A percentile compares a stretch with the other conserved stretches of the same genome.
Evolutionary conservation across 495 filamentous ascomycete species (phyloP).

Genomic region (Aspergillus conjunctus): DNA sequence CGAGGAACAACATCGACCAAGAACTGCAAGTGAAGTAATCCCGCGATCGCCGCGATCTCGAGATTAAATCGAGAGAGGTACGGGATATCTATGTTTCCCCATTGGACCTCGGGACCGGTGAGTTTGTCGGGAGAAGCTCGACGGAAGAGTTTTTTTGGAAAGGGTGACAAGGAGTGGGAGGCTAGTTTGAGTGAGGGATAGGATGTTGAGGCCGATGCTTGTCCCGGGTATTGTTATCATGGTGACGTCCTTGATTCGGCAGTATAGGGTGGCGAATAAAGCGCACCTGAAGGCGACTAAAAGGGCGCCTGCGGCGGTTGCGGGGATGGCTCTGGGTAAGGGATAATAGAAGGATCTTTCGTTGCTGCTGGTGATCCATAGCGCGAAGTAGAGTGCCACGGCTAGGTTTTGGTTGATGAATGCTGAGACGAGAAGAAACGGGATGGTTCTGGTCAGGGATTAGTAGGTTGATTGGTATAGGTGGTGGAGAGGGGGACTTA

Average conservation of each 20-base stretch:
- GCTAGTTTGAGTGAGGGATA: not conserved
- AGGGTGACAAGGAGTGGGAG: too few relatives aligned
- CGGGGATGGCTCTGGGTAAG: slow-evolving; percentile 19
- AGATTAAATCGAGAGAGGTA: slow-evolving; percentile 2
- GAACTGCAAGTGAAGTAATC: not conserved
- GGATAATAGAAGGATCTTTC: slow-evolving; percentile 24
- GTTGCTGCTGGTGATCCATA: slow-evolving; percentile 19
- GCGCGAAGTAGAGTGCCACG: slow-evolving; percentile 20
- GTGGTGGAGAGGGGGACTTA: slow-evolving; percentile 9
- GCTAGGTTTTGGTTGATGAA: slow-evolving; percentile 18
- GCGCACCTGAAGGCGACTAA: slow-evolving; percentile 1
- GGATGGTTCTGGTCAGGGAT: slow-evolving; percentile 12
- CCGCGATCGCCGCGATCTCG: not conserved
- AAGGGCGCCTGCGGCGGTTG: slow-evolving; percentile 11
- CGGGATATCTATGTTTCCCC: slow-evolving; percentile 10
- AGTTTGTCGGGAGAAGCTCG: not conserved
- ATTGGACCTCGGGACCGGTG: not conserved
- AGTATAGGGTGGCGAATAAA: not conserved
- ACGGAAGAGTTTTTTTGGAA: too few relatives aligned
- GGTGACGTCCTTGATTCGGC: not conserved
- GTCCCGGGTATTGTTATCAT: not conserved
- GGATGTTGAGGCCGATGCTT: not conserved
- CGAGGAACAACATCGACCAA: not conserved
- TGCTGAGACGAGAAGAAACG: slow-evolving; percentile 17
- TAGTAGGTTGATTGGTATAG: not conserved